phyloP scores from a whole-genome alignment of 345 rosid genomes.

The Reutealis trisperma region DNA sequence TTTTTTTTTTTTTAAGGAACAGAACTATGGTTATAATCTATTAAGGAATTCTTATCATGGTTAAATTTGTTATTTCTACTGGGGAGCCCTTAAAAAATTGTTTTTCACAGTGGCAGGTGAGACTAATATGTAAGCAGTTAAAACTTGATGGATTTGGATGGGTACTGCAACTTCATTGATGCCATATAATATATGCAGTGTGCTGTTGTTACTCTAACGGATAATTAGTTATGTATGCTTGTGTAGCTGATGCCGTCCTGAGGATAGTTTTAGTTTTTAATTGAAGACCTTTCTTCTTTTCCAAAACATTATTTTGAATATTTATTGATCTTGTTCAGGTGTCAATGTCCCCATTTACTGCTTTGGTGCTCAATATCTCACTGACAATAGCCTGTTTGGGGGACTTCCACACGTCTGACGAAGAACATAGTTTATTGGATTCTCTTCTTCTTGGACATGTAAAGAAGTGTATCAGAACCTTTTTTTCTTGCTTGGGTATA shows the following conservation, averaged over 20 bases:
- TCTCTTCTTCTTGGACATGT: slow-evolving; percentile 42
- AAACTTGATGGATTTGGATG: not conserved
- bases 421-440: slow-evolving; percentile 38
- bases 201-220: not conserved
- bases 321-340: slow-evolving; percentile 22
- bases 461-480: not conserved
- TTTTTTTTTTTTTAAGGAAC: not conserved
- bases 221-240: not conserved
- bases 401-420: slow-evolving; percentile 14
- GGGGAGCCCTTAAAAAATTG: not conserved
- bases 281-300: not conserved
- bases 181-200: no score
- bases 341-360: slow-evolving; percentile 31
- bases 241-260: not conserved
- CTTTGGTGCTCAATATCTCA: slow-evolving; percentile 28
- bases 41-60: not conserved
- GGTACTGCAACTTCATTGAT: not conserved
- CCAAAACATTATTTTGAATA: not conserved
- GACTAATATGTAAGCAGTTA: not conserved
- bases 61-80: not conserved
- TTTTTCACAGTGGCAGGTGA: not conserved
- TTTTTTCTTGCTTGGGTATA: not conserved
- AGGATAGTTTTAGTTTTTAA: not conserved
- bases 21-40: not conserved
- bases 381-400: slow-evolving; percentile 11